A percentile compares a stretch with the other conserved stretches of the same genome.
These are phyloP conservation scores for Monosporascus sp. DNA, from an alignment of 2,329 filamentous ascomycete species.

Conservation along the genomic window DNA sequence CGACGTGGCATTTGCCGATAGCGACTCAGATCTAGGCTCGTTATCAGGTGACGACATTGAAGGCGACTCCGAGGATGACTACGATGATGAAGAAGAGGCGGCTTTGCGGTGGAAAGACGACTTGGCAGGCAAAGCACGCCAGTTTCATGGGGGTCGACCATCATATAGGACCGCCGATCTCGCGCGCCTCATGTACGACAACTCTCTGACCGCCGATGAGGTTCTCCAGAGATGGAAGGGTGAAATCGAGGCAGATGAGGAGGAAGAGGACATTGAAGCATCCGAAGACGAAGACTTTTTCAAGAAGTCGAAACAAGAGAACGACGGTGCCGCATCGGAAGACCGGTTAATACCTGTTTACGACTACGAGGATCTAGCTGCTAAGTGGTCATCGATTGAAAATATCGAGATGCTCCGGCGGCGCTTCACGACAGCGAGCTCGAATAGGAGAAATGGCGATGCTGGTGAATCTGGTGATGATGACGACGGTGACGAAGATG, in stretches of 20 bases:
- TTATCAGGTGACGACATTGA: conserved; percentile 56
- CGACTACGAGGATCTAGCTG: conserved; percentile 74
- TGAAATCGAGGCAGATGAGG: conserved; percentile 48
- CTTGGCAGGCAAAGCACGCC: conserved; percentile 67
- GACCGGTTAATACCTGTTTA: conserved; percentile 74
- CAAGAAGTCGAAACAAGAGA: conserved; percentile 56
- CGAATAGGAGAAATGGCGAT: conserved; percentile 52
- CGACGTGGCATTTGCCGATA: conserved; percentile 88
- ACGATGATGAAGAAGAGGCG: conserved; percentile 63
- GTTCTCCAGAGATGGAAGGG: conserved; percentile 79
- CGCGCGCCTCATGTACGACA: conserved; percentile 83
- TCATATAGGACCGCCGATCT: conserved; percentile 78
- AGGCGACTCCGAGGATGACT: conserved; percentile 38
- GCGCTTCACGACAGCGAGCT: conserved; percentile 68
- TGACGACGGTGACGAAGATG: conserved; percentile 46
- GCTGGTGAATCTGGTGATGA: conserved; percentile 41
- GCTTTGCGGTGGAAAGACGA: conserved; percentile 84
- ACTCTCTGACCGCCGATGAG: conserved; percentile 67
- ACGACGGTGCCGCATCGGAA: conserved; percentile 66
- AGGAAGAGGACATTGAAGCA: conserved; percentile 55
- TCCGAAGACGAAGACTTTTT: conserved; percentile 60
- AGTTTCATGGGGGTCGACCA: conserved; percentile 62
- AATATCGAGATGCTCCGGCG: conserved; percentile 69
- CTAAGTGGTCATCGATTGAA: conserved; percentile 79
- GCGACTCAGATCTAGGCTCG: conserved; percentile 92